Percentiles rank a stretch among this genome's conserved stretches.
These are phyloP conservation scores for Vitis rotundifolia DNA, from an alignment of 164 flowering plant species.

Conservation along the genomic window DNA sequence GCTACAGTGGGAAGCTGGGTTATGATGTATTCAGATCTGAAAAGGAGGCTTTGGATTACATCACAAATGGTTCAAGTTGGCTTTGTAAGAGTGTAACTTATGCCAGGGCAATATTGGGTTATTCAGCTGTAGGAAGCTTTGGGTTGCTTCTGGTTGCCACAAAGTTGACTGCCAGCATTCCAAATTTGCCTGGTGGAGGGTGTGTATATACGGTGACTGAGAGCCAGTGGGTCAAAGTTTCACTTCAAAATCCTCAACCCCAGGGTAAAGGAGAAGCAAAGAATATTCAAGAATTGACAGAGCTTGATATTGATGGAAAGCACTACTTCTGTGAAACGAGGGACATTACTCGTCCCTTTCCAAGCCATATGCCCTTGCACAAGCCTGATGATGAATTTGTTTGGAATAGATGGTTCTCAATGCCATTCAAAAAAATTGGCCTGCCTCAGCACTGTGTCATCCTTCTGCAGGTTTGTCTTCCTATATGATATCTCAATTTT, in stretches of 20 bases:
- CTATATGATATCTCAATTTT: conserved; percentile 27
- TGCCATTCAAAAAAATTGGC: conserved; percentile 78
- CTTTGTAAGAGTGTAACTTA: conserved; percentile 48
- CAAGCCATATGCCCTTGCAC: conserved; percentile 73
- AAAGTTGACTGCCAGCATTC: conserved; percentile 62
- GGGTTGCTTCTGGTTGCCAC: conserved; percentile 91
- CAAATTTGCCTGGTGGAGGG: conserved; percentile 91
- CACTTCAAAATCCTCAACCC: conserved; percentile 77
- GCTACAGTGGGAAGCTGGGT: conserved; percentile 63
- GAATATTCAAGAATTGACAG: conserved; percentile 79
- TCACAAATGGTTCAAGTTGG: conserved; percentile 82
- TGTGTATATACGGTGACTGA: conserved; percentile 79
- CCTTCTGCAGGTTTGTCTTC: conserved; percentile 85
- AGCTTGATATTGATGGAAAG: conserved; percentile 95
- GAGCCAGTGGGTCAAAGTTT: conserved; percentile 86
- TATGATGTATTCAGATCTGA: conserved; percentile 72
- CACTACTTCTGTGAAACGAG: conserved; percentile 94
- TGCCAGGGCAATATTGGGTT: conserved; percentile 86
- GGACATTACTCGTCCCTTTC: conserved; percentile 92
- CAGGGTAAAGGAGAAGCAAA: conserved; percentile 89
- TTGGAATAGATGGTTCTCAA: conserved; percentile 92
- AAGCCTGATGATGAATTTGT: conserved; percentile 94
- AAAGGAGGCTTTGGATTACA: conserved; percentile 62
- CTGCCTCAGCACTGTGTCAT: conserved; percentile 80
- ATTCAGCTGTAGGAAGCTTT: conserved; percentile 77